Evolutionary conservation across 768 basidiomycete genomes (phyloP).

Genomic region (Mycena kentingensis): DNA sequence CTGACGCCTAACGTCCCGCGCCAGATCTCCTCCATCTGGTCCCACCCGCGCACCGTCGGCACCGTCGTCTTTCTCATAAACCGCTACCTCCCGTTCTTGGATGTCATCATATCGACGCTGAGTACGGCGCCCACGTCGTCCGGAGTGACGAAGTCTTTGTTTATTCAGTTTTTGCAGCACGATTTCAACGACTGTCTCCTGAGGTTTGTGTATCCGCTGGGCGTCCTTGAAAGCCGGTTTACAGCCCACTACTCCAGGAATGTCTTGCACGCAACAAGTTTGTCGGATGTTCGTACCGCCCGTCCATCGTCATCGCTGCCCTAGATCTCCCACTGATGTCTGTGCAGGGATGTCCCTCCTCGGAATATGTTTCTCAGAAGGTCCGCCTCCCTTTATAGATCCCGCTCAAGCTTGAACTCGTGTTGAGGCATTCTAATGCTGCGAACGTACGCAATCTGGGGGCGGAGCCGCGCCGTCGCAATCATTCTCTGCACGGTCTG

Average conservation of each 20-base stretch:
- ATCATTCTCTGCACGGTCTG: slow-evolving; percentile 33
- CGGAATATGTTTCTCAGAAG: slow-evolving; percentile 41
- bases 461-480: slow-evolving; percentile 36
- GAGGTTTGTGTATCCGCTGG: slow-evolving; percentile 2
- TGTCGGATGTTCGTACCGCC: slow-evolving; percentile 8
- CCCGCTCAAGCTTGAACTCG: background rate
- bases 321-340: slow-evolving; percentile 14
- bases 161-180: background rate
- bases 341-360: slow-evolving; percentile 35
- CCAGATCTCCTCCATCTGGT: slow-evolving; percentile 31
- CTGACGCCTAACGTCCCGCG: background rate
- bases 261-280: slow-evolving; percentile 13
- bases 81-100: slow-evolving; percentile 36
- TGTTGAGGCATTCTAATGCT: slow-evolving; percentile 40
- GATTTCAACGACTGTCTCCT: slow-evolving; percentile 14
- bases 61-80: slow-evolving; percentile 31
- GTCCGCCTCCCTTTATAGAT: slow-evolving; percentile 18
- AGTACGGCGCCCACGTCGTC: slow-evolving; percentile 14
- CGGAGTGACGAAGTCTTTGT: background rate
- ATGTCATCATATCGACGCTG: slow-evolving; percentile 27
- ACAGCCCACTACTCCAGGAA: background rate
- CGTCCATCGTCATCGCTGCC: too few species aligned
- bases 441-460: slow-evolving; percentile 49
- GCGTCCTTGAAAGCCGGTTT: background rate
- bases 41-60: slow-evolving; percentile 24